Conservation (phyloP, 2,329 filamentous ascomycete species). For the Alternaria viburni region DNA sequence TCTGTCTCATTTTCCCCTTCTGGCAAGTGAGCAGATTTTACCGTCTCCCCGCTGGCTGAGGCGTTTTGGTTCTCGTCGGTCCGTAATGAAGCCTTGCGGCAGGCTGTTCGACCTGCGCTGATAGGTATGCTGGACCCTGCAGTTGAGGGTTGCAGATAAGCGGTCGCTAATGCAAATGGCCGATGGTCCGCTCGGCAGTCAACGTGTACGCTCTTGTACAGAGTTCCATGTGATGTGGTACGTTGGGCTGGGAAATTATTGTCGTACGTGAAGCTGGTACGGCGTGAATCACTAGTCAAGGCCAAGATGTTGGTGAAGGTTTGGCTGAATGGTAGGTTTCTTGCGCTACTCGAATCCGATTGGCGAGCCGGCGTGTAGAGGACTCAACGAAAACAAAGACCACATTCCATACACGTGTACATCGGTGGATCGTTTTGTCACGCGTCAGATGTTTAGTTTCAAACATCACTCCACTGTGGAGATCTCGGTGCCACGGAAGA, state of each 20-base stretch:
- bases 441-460: background rate
- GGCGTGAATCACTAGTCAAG: background rate
- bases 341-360: background rate
- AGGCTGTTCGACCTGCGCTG: background rate
- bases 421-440: background rate
- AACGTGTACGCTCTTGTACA: background rate
- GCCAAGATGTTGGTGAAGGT: background rate
- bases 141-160: background rate
- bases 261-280: background rate
- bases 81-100: background rate
- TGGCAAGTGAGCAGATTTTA: background rate
- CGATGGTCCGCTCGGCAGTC: background rate
- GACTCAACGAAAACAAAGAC: background rate
- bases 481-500: background rate
- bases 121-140: background rate
- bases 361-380: background rate
- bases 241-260: background rate
- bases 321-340: background rate
- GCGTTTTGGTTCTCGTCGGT: background rate
- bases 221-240: background rate
- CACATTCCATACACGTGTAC: background rate
- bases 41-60: background rate
- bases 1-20: background rate
- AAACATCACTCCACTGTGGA: background rate
- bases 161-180: background rate